Evolutionary conservation across 768 basidiomycete genomes (phyloP).

Genomic region (Phlebiopsis gigantea): DNA sequence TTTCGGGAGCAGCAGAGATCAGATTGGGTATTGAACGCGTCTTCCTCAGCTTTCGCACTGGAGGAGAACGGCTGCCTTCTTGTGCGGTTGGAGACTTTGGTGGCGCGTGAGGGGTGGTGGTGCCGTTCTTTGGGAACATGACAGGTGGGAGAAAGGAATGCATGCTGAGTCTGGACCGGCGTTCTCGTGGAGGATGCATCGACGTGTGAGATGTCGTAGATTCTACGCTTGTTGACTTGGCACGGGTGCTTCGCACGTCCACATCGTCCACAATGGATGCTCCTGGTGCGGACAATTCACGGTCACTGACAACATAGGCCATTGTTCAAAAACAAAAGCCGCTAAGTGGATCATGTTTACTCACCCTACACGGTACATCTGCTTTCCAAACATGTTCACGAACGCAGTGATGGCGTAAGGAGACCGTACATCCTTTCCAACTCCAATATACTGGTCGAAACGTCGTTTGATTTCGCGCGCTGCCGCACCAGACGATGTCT

Average conservation of each 20-base stretch:
- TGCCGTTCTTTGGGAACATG: conserved; percentile 40
- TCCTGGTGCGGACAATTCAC: conserved; percentile 57
- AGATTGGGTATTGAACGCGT: conserved; percentile 70
- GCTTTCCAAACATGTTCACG: conserved; percentile 74
- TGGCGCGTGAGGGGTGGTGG: conserved; percentile 11
- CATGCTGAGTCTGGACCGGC: conserved; percentile 66
- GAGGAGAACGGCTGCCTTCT: conserved; percentile 26
- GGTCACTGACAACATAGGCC: conserved; percentile 17
- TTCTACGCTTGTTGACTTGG: conserved; percentile 11
- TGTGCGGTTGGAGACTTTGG: conserved; percentile 9
- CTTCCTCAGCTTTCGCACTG: conserved; percentile 59
- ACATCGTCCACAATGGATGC: conserved; percentile 40
- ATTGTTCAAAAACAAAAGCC: neutral
- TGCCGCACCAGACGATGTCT: conserved; percentile 71
- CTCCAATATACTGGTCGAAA: conserved; percentile 66
- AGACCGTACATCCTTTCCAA: conserved; percentile 61
- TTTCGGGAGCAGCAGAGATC: conserved; percentile 18
- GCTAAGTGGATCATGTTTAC: conserved; percentile 24
- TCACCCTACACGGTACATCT: conserved; percentile 75
- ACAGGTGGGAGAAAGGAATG: conserved; percentile 47
- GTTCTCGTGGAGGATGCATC: conserved; percentile 26
- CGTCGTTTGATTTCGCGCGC: conserved; percentile 73
- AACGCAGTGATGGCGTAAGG: conserved; percentile 82
- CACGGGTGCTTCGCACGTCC: conserved; percentile 32
- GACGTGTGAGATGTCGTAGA: conserved; percentile 2